phyloP scores from a whole-genome alignment of 1,284 basidiomycete species.

The Trametes polyzona region DNA sequence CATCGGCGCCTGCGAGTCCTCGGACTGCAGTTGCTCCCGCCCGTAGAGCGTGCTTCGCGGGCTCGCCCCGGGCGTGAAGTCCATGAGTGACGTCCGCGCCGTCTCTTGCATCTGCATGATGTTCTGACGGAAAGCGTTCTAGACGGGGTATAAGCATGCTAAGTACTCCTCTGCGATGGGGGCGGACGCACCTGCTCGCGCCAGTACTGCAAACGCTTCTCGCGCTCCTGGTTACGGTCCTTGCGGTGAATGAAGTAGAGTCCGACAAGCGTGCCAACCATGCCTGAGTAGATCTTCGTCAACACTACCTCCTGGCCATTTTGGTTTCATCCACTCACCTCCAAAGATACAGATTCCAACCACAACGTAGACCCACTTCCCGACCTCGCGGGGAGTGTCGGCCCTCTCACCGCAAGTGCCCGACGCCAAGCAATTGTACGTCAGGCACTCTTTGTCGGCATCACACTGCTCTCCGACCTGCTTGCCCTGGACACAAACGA shows the following conservation, averaged over 20 bases:
- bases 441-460: conserved; percentile 84
- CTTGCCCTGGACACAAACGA: conserved; percentile 66
- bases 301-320: not conserved
- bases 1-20: conserved; percentile 61
- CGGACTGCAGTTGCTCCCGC: conserved; percentile 48
- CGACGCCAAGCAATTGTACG: conserved; percentile 73
- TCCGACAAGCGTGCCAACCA: conserved; percentile 67
- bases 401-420: conserved; percentile 66
- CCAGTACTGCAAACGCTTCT: conserved; percentile 86
- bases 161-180: not conserved
- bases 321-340: conserved; percentile 45
- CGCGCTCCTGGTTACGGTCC: conserved; percentile 73
- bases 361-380: conserved; percentile 71
- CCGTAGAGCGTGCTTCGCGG: conserved; percentile 48
- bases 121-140: conserved; percentile 80
- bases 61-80: conserved; percentile 46
- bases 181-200: conserved; percentile 69
- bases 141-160: not conserved
- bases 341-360: conserved; percentile 76
- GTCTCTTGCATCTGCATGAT: conserved; percentile 77
- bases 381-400: conserved; percentile 66
- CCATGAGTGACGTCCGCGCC: conserved; percentile 65
- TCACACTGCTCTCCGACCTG: conserved; percentile 59
- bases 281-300: conserved; percentile 49
- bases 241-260: conserved; percentile 75